Percentiles rank a stretch among this genome's conserved stretches.
phyloP scores from a whole-genome alignment of 2,329 filamentous ascomycete species.

The Alternaria sp. region DNA sequence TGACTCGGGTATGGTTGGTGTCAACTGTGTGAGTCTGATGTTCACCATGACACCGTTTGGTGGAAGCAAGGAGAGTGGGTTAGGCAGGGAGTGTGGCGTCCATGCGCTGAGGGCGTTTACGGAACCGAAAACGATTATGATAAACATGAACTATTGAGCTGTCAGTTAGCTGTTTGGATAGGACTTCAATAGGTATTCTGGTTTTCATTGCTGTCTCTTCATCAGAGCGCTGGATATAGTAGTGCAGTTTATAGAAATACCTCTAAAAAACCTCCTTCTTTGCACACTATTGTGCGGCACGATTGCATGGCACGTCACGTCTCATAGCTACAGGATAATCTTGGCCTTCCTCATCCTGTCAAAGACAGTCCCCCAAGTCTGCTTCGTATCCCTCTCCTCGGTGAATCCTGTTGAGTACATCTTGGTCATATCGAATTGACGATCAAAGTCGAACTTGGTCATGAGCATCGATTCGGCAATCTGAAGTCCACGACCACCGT shows the following conservation, averaged over 20 bases:
- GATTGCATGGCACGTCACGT: background rate
- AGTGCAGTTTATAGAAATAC: background rate
- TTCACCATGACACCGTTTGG: constrained; percentile 57
- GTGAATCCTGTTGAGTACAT: constrained; percentile 51
- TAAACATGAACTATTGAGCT: constrained; percentile 47
- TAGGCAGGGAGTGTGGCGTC: constrained; percentile 58
- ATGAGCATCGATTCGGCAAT: constrained; percentile 54
- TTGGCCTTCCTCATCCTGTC: constrained; percentile 53
- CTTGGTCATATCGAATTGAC: constrained; percentile 55
- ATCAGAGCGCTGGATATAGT: background rate
- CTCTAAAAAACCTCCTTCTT: no score
- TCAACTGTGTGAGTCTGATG: constrained; percentile 43
- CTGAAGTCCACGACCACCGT: constrained; percentile 44
- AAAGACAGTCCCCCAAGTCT: constrained; percentile 53
- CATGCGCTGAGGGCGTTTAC: constrained; percentile 57
- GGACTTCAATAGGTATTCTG: background rate
- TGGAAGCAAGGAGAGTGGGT: constrained; percentile 58
- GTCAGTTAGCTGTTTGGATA: background rate
- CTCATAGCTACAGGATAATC: constrained; percentile 45
- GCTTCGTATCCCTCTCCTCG: constrained; percentile 49
- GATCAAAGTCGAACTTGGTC: constrained; percentile 53
- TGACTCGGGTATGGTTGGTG: constrained; percentile 44
- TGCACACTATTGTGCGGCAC: no score
- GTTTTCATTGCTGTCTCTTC: background rate
- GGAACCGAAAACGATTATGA: constrained; percentile 59